Evolutionary conservation across 148 eudicot species (phyloP), one percentile per base, ranked within the genome.

Genomic region (Vaccinium myrtillus): DNA sequence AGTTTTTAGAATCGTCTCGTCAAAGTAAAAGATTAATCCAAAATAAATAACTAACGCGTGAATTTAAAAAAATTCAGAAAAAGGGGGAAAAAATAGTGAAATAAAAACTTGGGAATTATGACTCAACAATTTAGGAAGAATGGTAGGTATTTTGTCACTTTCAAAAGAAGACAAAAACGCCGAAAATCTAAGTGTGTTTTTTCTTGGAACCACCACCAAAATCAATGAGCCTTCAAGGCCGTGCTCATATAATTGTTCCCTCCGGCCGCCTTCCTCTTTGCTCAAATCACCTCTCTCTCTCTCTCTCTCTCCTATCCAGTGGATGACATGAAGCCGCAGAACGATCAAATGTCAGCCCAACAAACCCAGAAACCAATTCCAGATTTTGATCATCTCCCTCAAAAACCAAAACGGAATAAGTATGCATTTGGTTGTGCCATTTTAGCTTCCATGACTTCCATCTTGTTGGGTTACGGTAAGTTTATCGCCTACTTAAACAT

Each of bases 401-500:
- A 46, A 46, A 84, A 87, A 79, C 91, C 90, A 2, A 91, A 88
- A 76, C 82, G 89, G 39, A 91, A 91, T 85, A 90, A 87, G 82
- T 91, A 83, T 77, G 92, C 92, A 59, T 83, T 90, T 30, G 92
- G 87, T 71, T 90, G 91, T 79, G 88, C 91, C 74, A 73, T 87
- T 50, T 81, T 91, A 27, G 93, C 92, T 83, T 91, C 92, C 85
- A 83, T 87, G 90, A 88, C 89, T 56, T 90, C 91, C 69, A 87
- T 88, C 84, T 65, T 91, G n/a, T 82, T 91, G 3, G 93, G 93
- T 16, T 91, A 91, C 30, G 93, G 93, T 91, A 83, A 81, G 79
- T 50, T 27, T 21, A 30, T 78, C 13, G 1, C 12, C 25, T 2
- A 6, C 27, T 6, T 8, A 61, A 78, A 18, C 16, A n/a, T n/a